These are phyloP conservation scores for Fusarium temperatum DNA, from an alignment of 2,329 filamentous ascomycete species.

Conservation along the genomic window DNA sequence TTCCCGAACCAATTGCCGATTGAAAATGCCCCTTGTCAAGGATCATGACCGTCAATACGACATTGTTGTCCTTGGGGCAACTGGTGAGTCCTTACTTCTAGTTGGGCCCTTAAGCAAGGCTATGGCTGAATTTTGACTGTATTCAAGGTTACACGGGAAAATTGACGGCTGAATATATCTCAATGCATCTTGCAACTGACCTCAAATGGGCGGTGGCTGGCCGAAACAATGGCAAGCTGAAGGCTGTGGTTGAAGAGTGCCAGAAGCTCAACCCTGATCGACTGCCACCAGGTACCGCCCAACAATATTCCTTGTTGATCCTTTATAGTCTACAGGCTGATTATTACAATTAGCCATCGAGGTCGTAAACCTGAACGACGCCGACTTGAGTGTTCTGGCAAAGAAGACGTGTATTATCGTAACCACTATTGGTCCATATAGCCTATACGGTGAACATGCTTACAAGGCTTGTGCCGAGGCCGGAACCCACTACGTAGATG, in stretches of 20 bases:
- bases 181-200: slow-evolving; percentile 74
- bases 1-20: neutral
- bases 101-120: neutral
- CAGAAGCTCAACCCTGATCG: slow-evolving; percentile 75
- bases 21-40: slow-evolving; percentile 55
- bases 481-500: slow-evolving; percentile 72
- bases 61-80: slow-evolving; percentile 66
- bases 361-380: slow-evolving; percentile 57
- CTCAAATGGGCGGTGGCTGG: slow-evolving; percentile 90
- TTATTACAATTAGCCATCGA: slow-evolving; percentile 57
- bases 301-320: neutral
- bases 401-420: slow-evolving; percentile 67
- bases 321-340: neutral
- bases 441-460: slow-evolving; percentile 63
- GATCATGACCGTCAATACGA: slow-evolving; percentile 65
- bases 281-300: slow-evolving; percentile 68
- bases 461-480: slow-evolving; percentile 70
- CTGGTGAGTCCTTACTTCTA: slow-evolving; percentile 53
- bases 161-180: slow-evolving; percentile 79
- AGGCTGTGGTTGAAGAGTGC: slow-evolving; percentile 72
- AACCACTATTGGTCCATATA: slow-evolving; percentile 68
- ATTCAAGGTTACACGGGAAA: slow-evolving; percentile 81
- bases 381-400: slow-evolving; percentile 58
- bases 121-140: slow-evolving; percentile 9
- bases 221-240: slow-evolving; percentile 79